Conservation (phyloP, 2,329 filamentous ascomycete species). For the Ophiostoma pallidulum region DNA sequence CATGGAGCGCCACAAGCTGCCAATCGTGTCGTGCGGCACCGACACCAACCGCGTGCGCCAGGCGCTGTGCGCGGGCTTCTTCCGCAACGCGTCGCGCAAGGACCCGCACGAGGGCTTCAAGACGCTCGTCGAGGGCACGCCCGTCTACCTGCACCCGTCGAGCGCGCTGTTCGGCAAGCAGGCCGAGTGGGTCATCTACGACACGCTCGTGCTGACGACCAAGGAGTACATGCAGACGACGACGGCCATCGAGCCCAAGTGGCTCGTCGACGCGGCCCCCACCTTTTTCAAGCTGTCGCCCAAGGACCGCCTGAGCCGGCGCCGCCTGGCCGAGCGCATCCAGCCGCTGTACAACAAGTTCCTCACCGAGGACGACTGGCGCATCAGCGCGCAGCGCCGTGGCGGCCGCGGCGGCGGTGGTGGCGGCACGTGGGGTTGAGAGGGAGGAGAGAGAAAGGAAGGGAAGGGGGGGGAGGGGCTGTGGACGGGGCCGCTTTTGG, state of each 20-base stretch:
- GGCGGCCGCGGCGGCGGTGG: conserved; percentile 73
- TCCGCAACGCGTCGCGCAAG: conserved; percentile 89
- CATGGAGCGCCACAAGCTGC: conserved; percentile 83
- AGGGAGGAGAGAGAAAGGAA: too few relatives aligned
- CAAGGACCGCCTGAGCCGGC: conserved; percentile 75
- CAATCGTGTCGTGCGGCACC: conserved; percentile 73
- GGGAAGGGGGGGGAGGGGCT: too few relatives aligned
- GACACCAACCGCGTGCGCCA: conserved; percentile 81
- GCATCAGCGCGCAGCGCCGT: conserved; percentile 76
- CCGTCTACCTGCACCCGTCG: conserved; percentile 87
- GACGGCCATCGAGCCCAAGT: conserved; percentile 87
- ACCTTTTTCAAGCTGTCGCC: conserved; percentile 98
- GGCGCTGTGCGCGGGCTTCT: conserved; percentile 87
- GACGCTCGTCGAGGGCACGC: conserved; percentile 89
- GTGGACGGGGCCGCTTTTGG: too few relatives aligned
- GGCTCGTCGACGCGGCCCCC: conserved; percentile 90
- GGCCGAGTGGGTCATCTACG: conserved; percentile 92
- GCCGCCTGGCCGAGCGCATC: conserved; percentile 89
- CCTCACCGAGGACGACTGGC: conserved; percentile 88
- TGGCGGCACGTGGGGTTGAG: conserved; percentile 84
- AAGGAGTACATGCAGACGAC: conserved; percentile 98
- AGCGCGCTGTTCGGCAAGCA: conserved; percentile 92
- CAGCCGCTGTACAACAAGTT: conserved; percentile 93
- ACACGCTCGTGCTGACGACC: conserved; percentile 81
- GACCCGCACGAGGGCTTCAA: conserved; percentile 97